Base-by-base conservation (phyloP, 2,329 filamentous ascomycete species). In the Fusarium sp. region DNA sequence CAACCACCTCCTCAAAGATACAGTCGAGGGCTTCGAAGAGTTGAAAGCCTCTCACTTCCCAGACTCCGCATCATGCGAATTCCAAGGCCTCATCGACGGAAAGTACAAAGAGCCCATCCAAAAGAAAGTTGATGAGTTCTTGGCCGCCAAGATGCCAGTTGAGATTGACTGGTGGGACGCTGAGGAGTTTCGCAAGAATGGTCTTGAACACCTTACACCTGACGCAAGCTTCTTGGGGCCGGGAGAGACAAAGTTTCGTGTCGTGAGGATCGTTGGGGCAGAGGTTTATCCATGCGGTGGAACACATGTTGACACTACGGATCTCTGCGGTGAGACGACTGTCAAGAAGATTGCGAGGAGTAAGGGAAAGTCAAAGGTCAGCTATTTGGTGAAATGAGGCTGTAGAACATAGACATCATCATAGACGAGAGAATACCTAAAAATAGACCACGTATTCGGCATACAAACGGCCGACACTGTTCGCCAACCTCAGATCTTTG, bases 251-350 rank as follows among this genome's bases (percentile, higher is more conserved):
- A 90, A 88, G 78, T 89, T 91, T 36, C 84, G 92, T 14, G 90
- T 93, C 0, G 91, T 94, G 30, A 87, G 89, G 65, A 92, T 94
- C 67, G 87, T 89, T 1, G 91, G 91, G 0, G 87, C 88, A 1
- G 92, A 91, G 73, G 87, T 87, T 31, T 94, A 94, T 82, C 91
- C 92, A 3, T 94, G 92, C 79, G 92, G 92, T 13, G 92, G 92
- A 0, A 94, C 92, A 31, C 92, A 94, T 83, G 91, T 94, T 7
- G 83, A 87, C 35, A 86, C 82, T 24, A 91, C 90, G 26, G 84
- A 86, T 64, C 73, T 86, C 67, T 90, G 88, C 75, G 90, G 91
- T 2, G 86, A 87, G 78, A 89, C 90, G 10, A 87, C 83, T 7
- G 90, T 94, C 8, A 91, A 86, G 83, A 93, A 91, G 82, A 91